These are phyloP conservation scores for Condylostoma magnum DNA, from an alignment of 169 alveolate species.

Conservation along the genomic window DNA sequence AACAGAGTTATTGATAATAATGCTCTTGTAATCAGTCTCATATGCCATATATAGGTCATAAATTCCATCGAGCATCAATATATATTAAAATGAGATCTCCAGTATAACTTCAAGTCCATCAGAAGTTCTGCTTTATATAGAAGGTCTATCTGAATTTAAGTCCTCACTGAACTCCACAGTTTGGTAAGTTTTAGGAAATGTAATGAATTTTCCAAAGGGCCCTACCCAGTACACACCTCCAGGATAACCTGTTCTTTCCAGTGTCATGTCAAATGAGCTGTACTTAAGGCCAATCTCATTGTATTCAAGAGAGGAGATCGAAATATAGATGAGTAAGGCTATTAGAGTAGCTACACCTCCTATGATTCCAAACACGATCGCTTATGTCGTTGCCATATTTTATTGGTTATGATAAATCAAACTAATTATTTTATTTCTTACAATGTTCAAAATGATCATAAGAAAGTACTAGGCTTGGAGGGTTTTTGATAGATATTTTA, in stretches of 20 bases:
- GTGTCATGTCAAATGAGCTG: constrained; percentile 64
- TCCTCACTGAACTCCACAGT: constrained; percentile 70
- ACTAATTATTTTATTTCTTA: no score
- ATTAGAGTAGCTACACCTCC: constrained; percentile 16
- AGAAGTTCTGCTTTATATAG: constrained; percentile 73
- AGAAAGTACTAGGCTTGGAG: no score
- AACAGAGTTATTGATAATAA: constrained; percentile 67
- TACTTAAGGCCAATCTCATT: constrained; percentile 80
- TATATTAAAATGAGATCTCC: constrained; percentile 78
- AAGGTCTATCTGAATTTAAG: constrained; percentile 63
- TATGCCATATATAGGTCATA: constrained; percentile 68
- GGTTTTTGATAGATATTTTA: no score
- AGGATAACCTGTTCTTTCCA: constrained; percentile 47
- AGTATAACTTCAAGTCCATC: constrained; percentile 84
- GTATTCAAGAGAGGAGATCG: constrained; percentile 70
- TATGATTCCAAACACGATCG: no score
- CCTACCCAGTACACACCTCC: constrained; percentile 81
- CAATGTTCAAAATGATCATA: no score
- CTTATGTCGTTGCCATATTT: no score
- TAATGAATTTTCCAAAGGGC: constrained; percentile 74
- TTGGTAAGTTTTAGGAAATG: constrained; percentile 74
- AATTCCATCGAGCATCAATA: constrained; percentile 38
- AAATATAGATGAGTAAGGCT: constrained; percentile 23
- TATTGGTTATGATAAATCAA: no score
- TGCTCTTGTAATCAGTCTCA: constrained; percentile 55